phyloP scores from a whole-genome alignment of 2,329 filamentous ascomycete species.

The Sporothrix globosa region DNA sequence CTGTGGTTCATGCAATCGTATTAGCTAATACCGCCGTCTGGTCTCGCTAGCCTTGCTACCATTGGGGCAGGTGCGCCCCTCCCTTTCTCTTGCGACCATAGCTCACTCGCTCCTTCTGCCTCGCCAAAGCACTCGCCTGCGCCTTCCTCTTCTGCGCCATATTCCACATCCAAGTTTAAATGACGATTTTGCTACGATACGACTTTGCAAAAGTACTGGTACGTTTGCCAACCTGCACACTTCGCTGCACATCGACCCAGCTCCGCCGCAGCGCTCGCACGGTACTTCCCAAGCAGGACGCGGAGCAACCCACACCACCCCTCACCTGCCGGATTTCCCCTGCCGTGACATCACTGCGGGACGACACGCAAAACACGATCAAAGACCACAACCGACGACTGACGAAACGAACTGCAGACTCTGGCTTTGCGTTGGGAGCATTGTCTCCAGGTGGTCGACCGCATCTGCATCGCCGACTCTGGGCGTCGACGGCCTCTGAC shows the following conservation, averaged over 20 bases:
- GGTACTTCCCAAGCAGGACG: not conserved
- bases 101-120: not conserved
- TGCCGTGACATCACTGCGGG: conserved; percentile 21
- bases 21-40: conserved; percentile 17
- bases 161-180: not conserved
- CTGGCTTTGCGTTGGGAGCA: not conserved
- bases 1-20: not conserved
- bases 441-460: not conserved
- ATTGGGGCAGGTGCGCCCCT: conserved; percentile 10
- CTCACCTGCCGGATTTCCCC: not conserved
- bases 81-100: not conserved
- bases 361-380: not conserved
- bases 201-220: conserved; percentile 11
- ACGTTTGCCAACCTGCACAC: not conserved
- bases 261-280: not conserved
- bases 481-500: not conserved
- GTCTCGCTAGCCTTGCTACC: not conserved
- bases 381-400: not conserved
- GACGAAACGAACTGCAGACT: not conserved
- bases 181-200: not conserved
- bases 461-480: not conserved
- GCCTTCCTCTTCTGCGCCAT: conserved; percentile 3
- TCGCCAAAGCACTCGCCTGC: not conserved
- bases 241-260: not conserved
- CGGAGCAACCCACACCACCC: conserved; percentile 3